Percentiles rank a stretch among this genome's conserved stretches.
Conservation (phyloP, 495 filamentous ascomycete genomes). For the Aspergillus sclerotiicarbonarius region DNA sequence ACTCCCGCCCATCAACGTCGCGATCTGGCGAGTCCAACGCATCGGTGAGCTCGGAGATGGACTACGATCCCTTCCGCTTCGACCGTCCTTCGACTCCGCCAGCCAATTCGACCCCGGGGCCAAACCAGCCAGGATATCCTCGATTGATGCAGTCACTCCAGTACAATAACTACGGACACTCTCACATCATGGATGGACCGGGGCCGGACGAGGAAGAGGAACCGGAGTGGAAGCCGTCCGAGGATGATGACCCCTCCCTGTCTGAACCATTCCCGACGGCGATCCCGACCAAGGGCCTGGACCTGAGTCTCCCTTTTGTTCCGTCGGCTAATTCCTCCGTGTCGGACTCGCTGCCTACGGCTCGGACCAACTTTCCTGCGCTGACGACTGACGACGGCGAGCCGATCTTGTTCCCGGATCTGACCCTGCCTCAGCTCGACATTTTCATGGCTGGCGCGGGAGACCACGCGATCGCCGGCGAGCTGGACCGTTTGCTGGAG, state of each 20-base stretch:
- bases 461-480: neutral
- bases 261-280: slow-evolving; percentile 10
- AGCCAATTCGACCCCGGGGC: slow-evolving; percentile 5
- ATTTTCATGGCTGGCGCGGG: neutral
- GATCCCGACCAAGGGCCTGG: slow-evolving; percentile 1
- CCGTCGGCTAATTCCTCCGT: neutral
- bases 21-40: slow-evolving; percentile 32
- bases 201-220: slow-evolving; percentile 41
- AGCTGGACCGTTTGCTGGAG: neutral
- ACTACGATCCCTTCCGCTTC: slow-evolving; percentile 48
- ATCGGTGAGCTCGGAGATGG: slow-evolving; percentile 33
- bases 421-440: neutral
- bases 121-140: slow-evolving; percentile 23
- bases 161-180: slow-evolving; percentile 22
- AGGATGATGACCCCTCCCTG: slow-evolving; percentile 2
- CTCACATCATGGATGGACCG: slow-evolving; percentile 35
- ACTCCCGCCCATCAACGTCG: slow-evolving; percentile 43
- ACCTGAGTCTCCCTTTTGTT: neutral
- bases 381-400: neutral
- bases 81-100: slow-evolving; percentile 36
- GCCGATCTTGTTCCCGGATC: neutral
- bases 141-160: slow-evolving; percentile 20
- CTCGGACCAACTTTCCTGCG: neutral
- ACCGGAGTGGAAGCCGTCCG: slow-evolving; percentile 9
- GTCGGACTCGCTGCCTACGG: neutral